Base-by-base conservation (phyloP, 192 early-diverging fungal species). In the Coemansia sp. region DNA sequence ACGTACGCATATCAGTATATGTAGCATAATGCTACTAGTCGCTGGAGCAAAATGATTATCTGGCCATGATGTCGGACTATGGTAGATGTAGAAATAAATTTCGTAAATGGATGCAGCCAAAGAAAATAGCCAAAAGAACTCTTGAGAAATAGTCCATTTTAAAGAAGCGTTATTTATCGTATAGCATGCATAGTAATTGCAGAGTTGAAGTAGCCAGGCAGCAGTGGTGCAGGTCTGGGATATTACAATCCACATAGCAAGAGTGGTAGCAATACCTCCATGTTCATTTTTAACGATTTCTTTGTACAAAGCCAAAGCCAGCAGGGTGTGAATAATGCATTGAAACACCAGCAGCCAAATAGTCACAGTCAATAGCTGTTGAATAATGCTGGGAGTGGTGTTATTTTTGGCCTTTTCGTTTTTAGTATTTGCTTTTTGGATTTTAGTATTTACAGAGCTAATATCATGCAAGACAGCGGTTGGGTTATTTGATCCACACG, bases 71-170 rank as follows among this genome's bases (percentile, higher is more conserved):
- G 47, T 36, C 33, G 38, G 40, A 25, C 47, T 52, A 56, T 55
- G 60, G 47, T 40, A 55, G 50, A 67, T 67, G 53, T 75, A 75
- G 32, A 59, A 64, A 46, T 53, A 46, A 37, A 75, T 56, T 57
- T 75, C 72, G 25, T 37, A 55, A 5, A 38, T 42, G 15, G 72
- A 75, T 14, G 60, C 65, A 27, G 47, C 32, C 23, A 75, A 45
- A 18, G 72, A 58, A n/a, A 67, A 38, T 56, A 60, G 2, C 72
- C 72, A 75, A 33, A 67, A 64, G 27, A 38, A 60, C 46, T 75
- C 72, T 14, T 64, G 72, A 8, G 35, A 23, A 15, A 41, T 22
- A 36, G 43, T 50, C 72, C 64, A 67, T 20, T 33, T 19, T 13
- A 34, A 56, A 19, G 14, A 22, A 20, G 24, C 44, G 2, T 14